Base-by-base conservation (phyloP, 2,329 filamentous ascomycete species). In the Teratosphaeria viscida region DNA sequence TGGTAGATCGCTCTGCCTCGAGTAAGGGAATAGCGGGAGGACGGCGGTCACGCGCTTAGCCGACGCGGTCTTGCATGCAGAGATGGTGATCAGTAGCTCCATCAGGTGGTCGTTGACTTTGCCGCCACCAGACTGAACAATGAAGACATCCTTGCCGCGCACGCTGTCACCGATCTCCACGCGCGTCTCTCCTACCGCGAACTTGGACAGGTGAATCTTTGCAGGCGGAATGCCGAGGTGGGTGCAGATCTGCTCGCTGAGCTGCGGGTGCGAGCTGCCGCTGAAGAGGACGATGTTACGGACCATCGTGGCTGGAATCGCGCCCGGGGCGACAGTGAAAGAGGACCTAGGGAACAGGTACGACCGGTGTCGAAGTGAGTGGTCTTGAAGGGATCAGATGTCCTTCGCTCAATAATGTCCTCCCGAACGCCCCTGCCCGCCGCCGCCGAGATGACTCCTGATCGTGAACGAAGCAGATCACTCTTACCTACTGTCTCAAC, bases 131-230 rank as follows among this genome's bases (percentile, higher is more conserved):
- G 90, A 94, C 76, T 97, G 92, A 70, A 99, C 90, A 73, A 97
- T 96, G 78, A 95, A 99, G 73, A 96, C 94, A 84, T 99, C 94
- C 75, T 99, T 99, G 68, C 90, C 94, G 68, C 94, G 88, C 57
- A 99, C 94, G 14, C 91, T 96, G 76, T 99, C 94, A 74, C 92
- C 84, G 71, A 99, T 95, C 76, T 97, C 94, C 64, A 95, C 92
- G 59, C 92, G 86, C 66, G 89, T 95, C 79, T 97, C 94, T 66
- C 94, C 94, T 57, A 94, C 90, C 35, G 91, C 90, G 79, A 99
- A 99, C 78, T 96, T 96, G 72, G 81, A 84, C 56, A 97, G 85
- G 62, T 92, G 85, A 67, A 92, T 88, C 71, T 91, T 87, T 67
- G 90, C 90, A 23, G 85, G 81, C n/a, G 90, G 87, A 58, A 99